Percentiles rank a stretch among this genome's conserved stretches.
Conservation (phyloP, 371 early-diverging fungal genomes). For the Mucor lusitanicus region DNA sequence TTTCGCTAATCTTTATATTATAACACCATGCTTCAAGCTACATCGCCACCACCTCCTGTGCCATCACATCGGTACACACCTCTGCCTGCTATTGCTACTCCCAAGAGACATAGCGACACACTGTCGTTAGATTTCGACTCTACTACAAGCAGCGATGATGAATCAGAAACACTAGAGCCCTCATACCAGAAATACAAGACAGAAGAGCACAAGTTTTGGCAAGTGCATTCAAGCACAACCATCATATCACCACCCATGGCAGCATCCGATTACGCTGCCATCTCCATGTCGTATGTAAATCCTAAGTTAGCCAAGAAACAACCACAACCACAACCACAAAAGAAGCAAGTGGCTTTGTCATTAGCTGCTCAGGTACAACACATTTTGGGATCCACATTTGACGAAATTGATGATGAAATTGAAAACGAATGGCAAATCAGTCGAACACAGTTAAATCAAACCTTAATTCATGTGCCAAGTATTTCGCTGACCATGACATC, state of each 20-base stretch:
- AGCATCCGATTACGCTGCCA: background rate
- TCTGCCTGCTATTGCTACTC: background rate
- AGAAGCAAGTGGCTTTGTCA: background rate
- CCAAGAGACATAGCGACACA: background rate
- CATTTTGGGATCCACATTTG: slow-evolving; percentile 2
- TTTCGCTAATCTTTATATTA: background rate
- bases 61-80: slow-evolving; percentile 8
- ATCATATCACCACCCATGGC: slow-evolving; percentile 16
- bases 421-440: slow-evolving; percentile 14
- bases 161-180: background rate
- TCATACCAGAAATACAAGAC: background rate
- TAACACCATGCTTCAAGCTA: background rate
- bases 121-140: background rate
- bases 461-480: slow-evolving; percentile 3
- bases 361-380: slow-evolving; percentile 3
- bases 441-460: background rate
- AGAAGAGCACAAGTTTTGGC: slow-evolving; percentile 25
- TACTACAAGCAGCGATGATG: slow-evolving; percentile 4
- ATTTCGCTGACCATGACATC: background rate
- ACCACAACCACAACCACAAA: background rate
- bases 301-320: background rate
- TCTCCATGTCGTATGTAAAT: slow-evolving; percentile 4
- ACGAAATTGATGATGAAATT: slow-evolving; percentile 12
- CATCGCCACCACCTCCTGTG: slow-evolving; percentile 3
- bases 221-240: slow-evolving; percentile 17